These are phyloP conservation scores for Claviceps sp. DNA, from an alignment of 2,329 filamentous ascomycete species.

Conservation along the genomic window DNA sequence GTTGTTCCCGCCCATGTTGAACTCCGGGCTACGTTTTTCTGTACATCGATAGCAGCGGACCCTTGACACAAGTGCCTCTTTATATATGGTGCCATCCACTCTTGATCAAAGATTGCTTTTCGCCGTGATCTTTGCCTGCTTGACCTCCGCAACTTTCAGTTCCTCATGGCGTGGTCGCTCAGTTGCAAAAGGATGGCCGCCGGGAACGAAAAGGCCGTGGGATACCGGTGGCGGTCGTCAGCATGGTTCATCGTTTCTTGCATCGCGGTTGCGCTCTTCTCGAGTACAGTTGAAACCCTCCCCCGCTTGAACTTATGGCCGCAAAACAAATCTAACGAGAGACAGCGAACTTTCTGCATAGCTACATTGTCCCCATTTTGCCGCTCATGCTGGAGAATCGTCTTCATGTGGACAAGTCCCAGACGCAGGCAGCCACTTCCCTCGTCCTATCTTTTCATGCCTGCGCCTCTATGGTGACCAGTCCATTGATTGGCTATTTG, in stretches of 20 bases:
- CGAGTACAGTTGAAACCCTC: neutral
- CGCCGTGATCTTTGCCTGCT: neutral
- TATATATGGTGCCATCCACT: neutral
- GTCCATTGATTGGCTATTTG: neutral
- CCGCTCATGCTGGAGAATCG: neutral
- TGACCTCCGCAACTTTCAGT: neutral
- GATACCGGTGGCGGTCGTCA: neutral
- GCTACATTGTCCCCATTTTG: neutral
- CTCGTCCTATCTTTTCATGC: neutral
- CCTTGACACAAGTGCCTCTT: neutral
- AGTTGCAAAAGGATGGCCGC: neutral
- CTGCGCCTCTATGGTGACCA: neutral
- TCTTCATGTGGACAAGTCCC: neutral
- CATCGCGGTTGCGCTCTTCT: conserved; percentile 1
- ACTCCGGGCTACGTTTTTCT: neutral
- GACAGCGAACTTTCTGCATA: neutral
- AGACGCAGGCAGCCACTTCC: neutral
- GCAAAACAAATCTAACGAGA: neutral
- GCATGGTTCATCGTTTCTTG: neutral
- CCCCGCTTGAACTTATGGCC: neutral
- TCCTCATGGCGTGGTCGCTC: neutral
- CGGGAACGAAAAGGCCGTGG: neutral
- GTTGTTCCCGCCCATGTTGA: neutral
- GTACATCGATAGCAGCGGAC: neutral
- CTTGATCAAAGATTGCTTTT: neutral